These are phyloP conservation scores for Chlorencoelia australis DNA, from an alignment of 2,329 filamentous ascomycete genomes.

Conservation along the genomic window DNA sequence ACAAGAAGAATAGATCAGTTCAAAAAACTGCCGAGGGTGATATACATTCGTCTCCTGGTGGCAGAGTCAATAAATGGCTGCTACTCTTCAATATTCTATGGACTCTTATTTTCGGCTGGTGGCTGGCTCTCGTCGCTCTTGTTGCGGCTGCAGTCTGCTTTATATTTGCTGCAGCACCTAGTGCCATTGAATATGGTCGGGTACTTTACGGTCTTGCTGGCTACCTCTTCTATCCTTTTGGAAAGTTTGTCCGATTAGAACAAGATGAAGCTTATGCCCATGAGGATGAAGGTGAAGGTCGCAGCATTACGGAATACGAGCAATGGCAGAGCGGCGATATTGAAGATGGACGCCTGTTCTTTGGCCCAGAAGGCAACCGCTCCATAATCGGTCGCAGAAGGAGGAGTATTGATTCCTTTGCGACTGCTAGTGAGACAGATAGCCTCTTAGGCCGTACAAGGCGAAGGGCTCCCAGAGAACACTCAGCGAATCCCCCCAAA, in stretches of 20 bases:
- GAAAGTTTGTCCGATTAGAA: slow-evolving; percentile 87
- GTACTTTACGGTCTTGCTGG: slow-evolving; percentile 74
- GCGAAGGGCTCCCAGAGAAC: slow-evolving; percentile 36
- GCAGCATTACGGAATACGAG: slow-evolving; percentile 97
- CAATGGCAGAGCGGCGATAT: slow-evolving; percentile 98
- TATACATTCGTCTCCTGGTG: slow-evolving; percentile 89
- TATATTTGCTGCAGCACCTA: slow-evolving; percentile 66
- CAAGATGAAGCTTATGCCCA: slow-evolving; percentile 90
- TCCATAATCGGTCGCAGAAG: slow-evolving; percentile 80
- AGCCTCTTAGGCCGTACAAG: slow-evolving; percentile 67
- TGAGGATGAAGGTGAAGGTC: slow-evolving; percentile 89
- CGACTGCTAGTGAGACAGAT: slow-evolving; percentile 73
- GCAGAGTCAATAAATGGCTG: slow-evolving; percentile 74
- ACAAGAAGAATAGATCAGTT: slow-evolving; percentile 95
- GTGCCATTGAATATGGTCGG: slow-evolving; percentile 75
- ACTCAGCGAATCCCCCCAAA: slow-evolving; percentile 47
- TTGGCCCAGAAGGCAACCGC: slow-evolving; percentile 64
- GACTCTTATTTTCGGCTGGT: slow-evolving; percentile 92
- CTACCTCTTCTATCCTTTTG: slow-evolving; percentile 93
- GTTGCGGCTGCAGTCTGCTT: slow-evolving; percentile 70
- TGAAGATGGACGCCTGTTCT: slow-evolving; percentile 91
- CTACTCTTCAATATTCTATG: slow-evolving; percentile 82
- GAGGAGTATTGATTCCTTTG: slow-evolving; percentile 72
- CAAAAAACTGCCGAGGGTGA: slow-evolving; percentile 94
- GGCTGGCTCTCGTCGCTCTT: slow-evolving; percentile 71